Evolutionary conservation across 176 grass and related monocot genomes (phyloP).

Genomic region (Avena insularis): DNA sequence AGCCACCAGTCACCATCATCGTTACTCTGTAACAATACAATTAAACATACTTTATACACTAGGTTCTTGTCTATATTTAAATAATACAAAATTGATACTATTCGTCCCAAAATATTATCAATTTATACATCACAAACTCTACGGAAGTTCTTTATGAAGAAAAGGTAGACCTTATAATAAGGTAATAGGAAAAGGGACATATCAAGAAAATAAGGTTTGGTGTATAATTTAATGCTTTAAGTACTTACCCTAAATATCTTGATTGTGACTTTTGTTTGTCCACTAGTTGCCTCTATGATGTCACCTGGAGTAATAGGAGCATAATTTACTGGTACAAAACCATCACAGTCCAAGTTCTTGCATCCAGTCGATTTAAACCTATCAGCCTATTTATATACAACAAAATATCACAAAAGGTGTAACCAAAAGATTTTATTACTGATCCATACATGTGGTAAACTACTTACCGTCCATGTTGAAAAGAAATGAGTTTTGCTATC

Average conservation of each 20-base stretch:
- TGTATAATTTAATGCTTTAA: not conserved
- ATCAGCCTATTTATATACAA: not conserved
- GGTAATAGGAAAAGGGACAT: not conserved
- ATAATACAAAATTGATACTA: too few species aligned
- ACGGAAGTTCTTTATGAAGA: not conserved
- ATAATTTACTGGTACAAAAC: slow-evolving; percentile 6
- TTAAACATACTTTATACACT: not conserved
- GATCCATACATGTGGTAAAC: not conserved
- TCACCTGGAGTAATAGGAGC: slow-evolving; percentile 25
- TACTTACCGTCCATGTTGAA: slow-evolving; percentile 2
- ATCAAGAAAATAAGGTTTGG: not conserved
- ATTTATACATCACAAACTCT: not conserved
- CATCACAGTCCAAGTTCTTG: not conserved
- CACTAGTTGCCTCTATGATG: not conserved
- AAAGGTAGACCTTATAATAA: not conserved
- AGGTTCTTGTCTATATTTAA: not conserved
- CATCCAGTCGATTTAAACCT: not conserved
- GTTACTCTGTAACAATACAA: not conserved
- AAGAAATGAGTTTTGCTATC: slow-evolving; percentile 36
- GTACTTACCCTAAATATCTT: slow-evolving; percentile 29
- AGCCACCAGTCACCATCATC: not conserved
- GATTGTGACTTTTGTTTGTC: not conserved
- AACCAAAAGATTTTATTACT: not conserved
- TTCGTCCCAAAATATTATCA: not conserved
- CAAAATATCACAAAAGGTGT: not conserved